These are phyloP conservation scores for Paratinospora sagittata DNA, from an alignment of 164 flowering plant genomes.

Conservation along the genomic window DNA sequence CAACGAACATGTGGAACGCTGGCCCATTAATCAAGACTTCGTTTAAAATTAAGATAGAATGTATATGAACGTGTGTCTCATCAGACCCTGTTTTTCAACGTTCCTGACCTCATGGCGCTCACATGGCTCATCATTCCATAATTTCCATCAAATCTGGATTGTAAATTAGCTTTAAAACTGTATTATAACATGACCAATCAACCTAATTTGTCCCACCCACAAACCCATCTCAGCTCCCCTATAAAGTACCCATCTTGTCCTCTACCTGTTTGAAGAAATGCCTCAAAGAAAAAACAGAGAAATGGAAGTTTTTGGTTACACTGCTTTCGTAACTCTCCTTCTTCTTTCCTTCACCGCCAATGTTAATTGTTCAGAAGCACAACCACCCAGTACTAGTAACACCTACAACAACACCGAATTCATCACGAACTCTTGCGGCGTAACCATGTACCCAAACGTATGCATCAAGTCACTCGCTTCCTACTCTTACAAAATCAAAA, in stretches of 20 bases:
- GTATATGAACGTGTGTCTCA: no score
- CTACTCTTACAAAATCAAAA: conserved; percentile 33
- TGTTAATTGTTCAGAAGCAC: not conserved
- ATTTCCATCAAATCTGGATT: not conserved
- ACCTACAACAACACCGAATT: conserved; percentile 19
- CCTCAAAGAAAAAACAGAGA: not conserved
- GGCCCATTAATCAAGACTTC: not conserved
- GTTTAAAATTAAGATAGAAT: no score
- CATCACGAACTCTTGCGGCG: conserved; percentile 35
- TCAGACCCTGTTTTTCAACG: not conserved
- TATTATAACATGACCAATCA: not conserved
- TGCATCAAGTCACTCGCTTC: conserved; percentile 37
- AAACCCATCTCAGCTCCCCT: no score
- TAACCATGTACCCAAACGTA: conserved; percentile 32
- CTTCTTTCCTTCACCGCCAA: not conserved
- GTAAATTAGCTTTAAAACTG: not conserved
- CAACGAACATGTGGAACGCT: not conserved
- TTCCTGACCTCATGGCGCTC: not conserved
- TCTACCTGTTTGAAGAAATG: not conserved
- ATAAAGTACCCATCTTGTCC: not conserved
- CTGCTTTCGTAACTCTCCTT: not conserved
- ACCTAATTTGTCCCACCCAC: not conserved
- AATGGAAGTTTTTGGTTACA: not conserved
- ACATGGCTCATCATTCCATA: not conserved
- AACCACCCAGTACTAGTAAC: not conserved